Evolutionary conservation across 352 stramenopile genomes (phyloP).

Genomic region (Globisporangium okanoganense): DNA sequence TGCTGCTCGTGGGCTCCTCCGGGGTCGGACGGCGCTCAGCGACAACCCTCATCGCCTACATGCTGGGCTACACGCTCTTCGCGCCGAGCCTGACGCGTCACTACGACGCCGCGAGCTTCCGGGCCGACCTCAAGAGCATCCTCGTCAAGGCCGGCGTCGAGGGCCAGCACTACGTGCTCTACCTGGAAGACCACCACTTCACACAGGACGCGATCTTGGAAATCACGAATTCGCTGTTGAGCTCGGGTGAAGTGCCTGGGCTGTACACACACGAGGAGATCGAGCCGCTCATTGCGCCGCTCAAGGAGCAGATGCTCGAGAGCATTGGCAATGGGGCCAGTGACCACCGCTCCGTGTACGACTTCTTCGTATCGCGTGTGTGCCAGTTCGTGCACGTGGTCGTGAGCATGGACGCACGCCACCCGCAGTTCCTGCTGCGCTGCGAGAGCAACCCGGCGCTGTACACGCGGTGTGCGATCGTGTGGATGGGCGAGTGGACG

Average conservation of each 20-base stretch:
- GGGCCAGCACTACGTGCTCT: slow-evolving; percentile 84
- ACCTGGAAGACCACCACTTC: slow-evolving; percentile 94
- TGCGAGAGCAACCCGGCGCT: slow-evolving; percentile 93
- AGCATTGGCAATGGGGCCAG: slow-evolving; percentile 44
- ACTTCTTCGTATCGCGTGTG: slow-evolving; percentile 92
- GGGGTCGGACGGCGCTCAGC: slow-evolving; percentile 88
- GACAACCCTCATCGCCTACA: slow-evolving; percentile 82
- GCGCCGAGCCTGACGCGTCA: slow-evolving; percentile 75
- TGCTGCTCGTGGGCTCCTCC: slow-evolving; percentile 87
- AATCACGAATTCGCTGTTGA: slow-evolving; percentile 90
- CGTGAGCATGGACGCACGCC: slow-evolving; percentile 64
- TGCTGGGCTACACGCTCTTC: slow-evolving; percentile 87
- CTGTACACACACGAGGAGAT: slow-evolving; percentile 94
- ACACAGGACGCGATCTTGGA: slow-evolving; percentile 88
- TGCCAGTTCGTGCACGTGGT: slow-evolving; percentile 89
- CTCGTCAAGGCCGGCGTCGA: slow-evolving; percentile 85
- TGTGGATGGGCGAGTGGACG: slow-evolving; percentile 94
- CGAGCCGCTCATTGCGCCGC: slow-evolving; percentile 82
- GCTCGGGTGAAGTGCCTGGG: slow-evolving; percentile 89
- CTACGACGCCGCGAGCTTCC: slow-evolving; percentile 75
- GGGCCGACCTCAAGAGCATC: slow-evolving; percentile 86
- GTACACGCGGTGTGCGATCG: slow-evolving; percentile 88
- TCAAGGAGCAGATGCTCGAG: slow-evolving; percentile 91
- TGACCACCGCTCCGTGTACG: slow-evolving; percentile 85
- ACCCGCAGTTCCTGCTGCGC: slow-evolving; percentile 76